Evolutionary conservation across 1,284 basidiomycete species (phyloP).

Genomic region (Marasmius tenuissimus): DNA sequence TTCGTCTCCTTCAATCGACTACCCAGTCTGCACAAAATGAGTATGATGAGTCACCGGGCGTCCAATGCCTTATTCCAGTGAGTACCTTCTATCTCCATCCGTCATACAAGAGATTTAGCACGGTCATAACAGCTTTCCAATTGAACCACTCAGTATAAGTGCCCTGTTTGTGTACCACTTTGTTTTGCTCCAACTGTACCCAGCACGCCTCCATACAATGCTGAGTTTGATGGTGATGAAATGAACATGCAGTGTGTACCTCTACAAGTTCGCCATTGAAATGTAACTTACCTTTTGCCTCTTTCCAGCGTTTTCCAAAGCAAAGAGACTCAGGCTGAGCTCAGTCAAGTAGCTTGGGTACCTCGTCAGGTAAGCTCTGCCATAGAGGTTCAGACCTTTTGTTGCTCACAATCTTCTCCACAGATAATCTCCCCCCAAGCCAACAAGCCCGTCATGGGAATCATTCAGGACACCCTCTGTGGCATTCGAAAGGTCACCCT

Average conservation of each 20-base stretch:
- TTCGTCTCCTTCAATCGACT: constrained; percentile 98
- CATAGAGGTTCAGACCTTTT: neutral
- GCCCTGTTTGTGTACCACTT: constrained; percentile 16
- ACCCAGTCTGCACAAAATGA: constrained; percentile 99
- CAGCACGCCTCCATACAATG: constrained; percentile 89
- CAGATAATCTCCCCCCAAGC: constrained; percentile 97
- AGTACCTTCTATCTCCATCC: constrained; percentile 32
- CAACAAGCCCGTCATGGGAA: constrained; percentile 99
- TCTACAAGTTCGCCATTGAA: neutral
- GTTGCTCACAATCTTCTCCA: constrained; percentile 1
- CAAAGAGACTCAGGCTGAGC: constrained; percentile 98
- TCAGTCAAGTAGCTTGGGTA: constrained; percentile 99
- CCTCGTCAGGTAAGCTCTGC: constrained; percentile 76
- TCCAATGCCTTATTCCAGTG: constrained; percentile 98
- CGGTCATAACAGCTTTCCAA: constrained; percentile 73
- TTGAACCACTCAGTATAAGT: constrained; percentile 95
- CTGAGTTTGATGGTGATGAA: constrained; percentile 99
- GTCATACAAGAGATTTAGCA: constrained; percentile 10
- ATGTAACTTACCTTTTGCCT: constrained; percentile 6
- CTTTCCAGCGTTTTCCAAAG: constrained; percentile 87
- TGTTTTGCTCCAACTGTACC: constrained; percentile 22
- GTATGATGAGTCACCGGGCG: constrained; percentile 99
- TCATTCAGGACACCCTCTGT: constrained; percentile 98
- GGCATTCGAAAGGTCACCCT: constrained; percentile 97
- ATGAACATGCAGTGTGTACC: constrained; percentile 97